phyloP scores from a whole-genome alignment of 495 filamentous ascomycete species.

The Hypoxylon fragiforme region DNA sequence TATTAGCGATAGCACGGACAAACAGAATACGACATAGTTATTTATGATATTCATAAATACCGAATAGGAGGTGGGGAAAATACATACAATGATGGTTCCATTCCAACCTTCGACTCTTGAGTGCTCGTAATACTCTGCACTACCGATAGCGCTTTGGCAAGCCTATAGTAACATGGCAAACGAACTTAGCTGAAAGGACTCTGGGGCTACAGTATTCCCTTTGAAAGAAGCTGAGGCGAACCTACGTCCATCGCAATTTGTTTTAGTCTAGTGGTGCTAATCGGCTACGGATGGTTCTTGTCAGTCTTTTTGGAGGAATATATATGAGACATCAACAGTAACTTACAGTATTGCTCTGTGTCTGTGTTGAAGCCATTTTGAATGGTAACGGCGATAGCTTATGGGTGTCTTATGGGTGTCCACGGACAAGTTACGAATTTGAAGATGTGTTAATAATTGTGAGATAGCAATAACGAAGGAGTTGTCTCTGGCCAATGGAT shows the following conservation, averaged over 20 bases:
- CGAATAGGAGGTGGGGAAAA: neutral
- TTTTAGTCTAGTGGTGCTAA: slow-evolving; percentile 73
- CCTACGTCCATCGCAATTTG: slow-evolving; percentile 83
- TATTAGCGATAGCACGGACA: slow-evolving; percentile 5
- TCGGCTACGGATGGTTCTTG: slow-evolving; percentile 58
- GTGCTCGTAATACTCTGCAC: slow-evolving; percentile 78
- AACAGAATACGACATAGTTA: neutral
- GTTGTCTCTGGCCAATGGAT: slow-evolving; percentile 1
- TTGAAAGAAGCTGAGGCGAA: slow-evolving; percentile 25
- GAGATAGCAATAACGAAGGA: neutral
- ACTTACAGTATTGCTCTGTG: slow-evolving; percentile 38
- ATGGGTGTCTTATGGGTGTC: neutral
- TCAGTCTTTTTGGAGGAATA: slow-evolving; percentile 12
- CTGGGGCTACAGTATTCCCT: neutral
- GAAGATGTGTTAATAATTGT: too few relatives aligned
- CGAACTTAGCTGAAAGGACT: slow-evolving; percentile 23
- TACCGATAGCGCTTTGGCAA: slow-evolving; percentile 75
- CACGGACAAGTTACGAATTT: too few relatives aligned
- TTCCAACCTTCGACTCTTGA: slow-evolving; percentile 82
- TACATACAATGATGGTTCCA: slow-evolving; percentile 80
- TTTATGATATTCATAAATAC: too few relatives aligned
- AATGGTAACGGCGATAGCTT: neutral
- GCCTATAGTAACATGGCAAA: slow-evolving; percentile 61
- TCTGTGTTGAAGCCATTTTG: slow-evolving; percentile 38
- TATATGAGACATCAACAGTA: neutral